Percentiles rank a stretch among this genome's conserved stretches.
These are phyloP conservation scores for Fusarium azukiicola DNA, from an alignment of 2,329 filamentous ascomycete genomes.

Conservation along the genomic window DNA sequence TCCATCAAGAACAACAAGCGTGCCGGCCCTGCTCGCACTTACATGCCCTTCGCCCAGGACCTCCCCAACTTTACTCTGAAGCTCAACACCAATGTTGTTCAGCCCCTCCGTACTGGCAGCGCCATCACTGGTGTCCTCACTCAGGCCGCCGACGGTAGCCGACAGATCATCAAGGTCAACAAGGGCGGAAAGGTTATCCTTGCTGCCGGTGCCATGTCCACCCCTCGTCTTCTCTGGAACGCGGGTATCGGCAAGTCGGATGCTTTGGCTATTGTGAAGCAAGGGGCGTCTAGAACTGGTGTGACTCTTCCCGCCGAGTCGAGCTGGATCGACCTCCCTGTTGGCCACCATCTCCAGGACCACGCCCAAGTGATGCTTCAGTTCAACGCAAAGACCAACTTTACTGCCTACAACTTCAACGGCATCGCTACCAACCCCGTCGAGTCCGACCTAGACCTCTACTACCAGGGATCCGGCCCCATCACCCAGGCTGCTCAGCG, in stretches of 20 bases:
- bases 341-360: slow-evolving; percentile 79
- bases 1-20: slow-evolving; percentile 84
- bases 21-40: slow-evolving; percentile 85
- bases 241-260: slow-evolving; percentile 81
- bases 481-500: slow-evolving; percentile 55
- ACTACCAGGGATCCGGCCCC: slow-evolving; percentile 52
- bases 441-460: slow-evolving; percentile 48
- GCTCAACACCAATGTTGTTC: slow-evolving; percentile 82
- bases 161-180: slow-evolving; percentile 55
- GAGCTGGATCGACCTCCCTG: slow-evolving; percentile 77
- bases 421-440: slow-evolving; percentile 43
- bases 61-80: slow-evolving; percentile 84
- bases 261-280: slow-evolving; percentile 74
- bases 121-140: slow-evolving; percentile 83
- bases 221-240: slow-evolving; percentile 51
- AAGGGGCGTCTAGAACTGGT: slow-evolving; percentile 64
- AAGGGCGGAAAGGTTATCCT: slow-evolving; percentile 74
- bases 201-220: slow-evolving; percentile 77
- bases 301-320: slow-evolving; percentile 72
- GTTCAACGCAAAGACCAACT: slow-evolving; percentile 51
- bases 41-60: slow-evolving; percentile 80
- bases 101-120: slow-evolving; percentile 80
- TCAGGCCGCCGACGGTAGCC: slow-evolving; percentile 71
- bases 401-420: slow-evolving; percentile 52
- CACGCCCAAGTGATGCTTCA: slow-evolving; percentile 67